Evolutionary conservation across 2,329 filamentous ascomycete species (phyloP).

Genomic region (Neobulgaria alba): DNA sequence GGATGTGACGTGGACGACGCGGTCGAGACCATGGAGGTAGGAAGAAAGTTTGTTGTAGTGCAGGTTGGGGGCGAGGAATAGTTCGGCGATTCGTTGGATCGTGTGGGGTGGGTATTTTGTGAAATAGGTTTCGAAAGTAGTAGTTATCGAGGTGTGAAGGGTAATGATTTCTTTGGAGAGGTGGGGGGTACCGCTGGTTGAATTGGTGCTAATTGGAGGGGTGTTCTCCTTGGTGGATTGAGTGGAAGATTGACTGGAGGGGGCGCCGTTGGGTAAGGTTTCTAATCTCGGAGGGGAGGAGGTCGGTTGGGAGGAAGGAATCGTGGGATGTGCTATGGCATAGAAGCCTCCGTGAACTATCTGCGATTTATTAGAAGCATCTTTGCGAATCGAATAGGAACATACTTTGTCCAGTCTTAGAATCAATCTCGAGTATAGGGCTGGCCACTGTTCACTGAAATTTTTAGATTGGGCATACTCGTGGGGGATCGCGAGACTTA

Average conservation of each 20-base stretch:
- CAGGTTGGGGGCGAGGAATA: slow-evolving; percentile 64
- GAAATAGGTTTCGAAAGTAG: slow-evolving; percentile 59
- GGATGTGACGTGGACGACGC: slow-evolving; percentile 84
- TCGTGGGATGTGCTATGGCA: slow-evolving; percentile 34
- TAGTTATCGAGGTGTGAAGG: slow-evolving; percentile 52
- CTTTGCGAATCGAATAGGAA: not conserved
- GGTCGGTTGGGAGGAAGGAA: slow-evolving; percentile 57
- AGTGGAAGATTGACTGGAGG: slow-evolving; percentile 17
- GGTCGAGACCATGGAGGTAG: slow-evolving; percentile 84
- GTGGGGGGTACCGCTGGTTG: slow-evolving; percentile 28
- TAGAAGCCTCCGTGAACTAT: slow-evolving; percentile 47
- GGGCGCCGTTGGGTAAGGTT: slow-evolving; percentile 21
- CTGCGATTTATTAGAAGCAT: slow-evolving; percentile 38
- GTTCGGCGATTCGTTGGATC: slow-evolving; percentile 82
- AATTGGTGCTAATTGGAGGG: slow-evolving; percentile 30
- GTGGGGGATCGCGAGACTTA: slow-evolving; percentile 31
- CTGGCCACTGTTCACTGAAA: slow-evolving; percentile 33
- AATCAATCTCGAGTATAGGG: slow-evolving; percentile 31
- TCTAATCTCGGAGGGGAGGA: slow-evolving; percentile 40
- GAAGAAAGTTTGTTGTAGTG: slow-evolving; percentile 77
- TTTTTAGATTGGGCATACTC: slow-evolving; percentile 11
- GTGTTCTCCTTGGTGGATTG: slow-evolving; percentile 65
- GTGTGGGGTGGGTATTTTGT: slow-evolving; percentile 75
- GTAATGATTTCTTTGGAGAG: slow-evolving; percentile 57
- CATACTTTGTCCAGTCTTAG: slow-evolving; percentile 31